Base-by-base conservation (phyloP, 257 asterid species). In the Gynochthodes officinalis region DNA sequence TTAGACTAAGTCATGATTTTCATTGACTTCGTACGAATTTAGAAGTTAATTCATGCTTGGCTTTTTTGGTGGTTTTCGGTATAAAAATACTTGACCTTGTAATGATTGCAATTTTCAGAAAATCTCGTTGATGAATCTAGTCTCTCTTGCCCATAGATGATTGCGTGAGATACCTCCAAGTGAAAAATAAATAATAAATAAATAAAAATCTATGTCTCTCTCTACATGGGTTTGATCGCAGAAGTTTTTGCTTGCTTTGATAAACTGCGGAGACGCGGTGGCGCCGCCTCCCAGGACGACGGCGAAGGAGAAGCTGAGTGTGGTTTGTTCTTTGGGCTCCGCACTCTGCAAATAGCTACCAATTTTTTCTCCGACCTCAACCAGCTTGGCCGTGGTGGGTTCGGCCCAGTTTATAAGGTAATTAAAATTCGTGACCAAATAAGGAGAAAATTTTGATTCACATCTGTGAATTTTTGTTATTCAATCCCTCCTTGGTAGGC, bases 351-450 rank as follows among this genome's bases (percentile, higher is more conserved):
- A 75, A 79, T 86, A 77, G 96, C 96, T 57, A 92, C 97, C 69
- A 87, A 89, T 75, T 89, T 87, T 77, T 92, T 92, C 85, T 88
- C 97, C 30, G 97, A 87, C 27, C 54, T 80, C 62, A 89, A 92
- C 78, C 81, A 69, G 85, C 89, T 92, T 15, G 97, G 97, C 35
- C 95, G 83, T 70, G 97, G 97, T 39, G 97, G 97, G 1, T 92
- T 89, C 72, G 97, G 97, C 37, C 96, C 96, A 0, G 96, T 89
- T 69, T 89, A 76, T 76, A 88, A 87, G 96, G 96, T 87, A 57
- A 53, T 5, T 19, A n/a, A 11, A 55, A 2, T 40, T 7, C 44
- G 4, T 16, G 16, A 11, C 27, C 1, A 8, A 7, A 64, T 40
- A n/a, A 40, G 0, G 18, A n/a, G 21, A 0, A n/a, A 23, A 64